A percentile compares a stretch with the other conserved stretches of the same genome.
Conservation (phyloP, 768 basidiomycete species). For the Sarcomyxa edulis region DNA sequence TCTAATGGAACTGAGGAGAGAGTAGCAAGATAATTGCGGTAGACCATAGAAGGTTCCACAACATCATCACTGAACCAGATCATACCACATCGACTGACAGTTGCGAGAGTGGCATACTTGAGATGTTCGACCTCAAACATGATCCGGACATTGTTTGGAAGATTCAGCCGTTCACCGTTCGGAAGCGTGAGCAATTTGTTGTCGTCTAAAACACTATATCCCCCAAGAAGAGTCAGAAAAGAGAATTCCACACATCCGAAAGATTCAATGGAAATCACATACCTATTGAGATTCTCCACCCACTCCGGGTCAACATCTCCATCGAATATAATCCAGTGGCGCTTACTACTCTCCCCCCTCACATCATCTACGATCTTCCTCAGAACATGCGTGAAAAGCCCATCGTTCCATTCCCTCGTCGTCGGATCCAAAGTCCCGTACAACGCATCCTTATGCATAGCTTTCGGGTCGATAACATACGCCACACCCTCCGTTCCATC, state of each 20-base stretch:
- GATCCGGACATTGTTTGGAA: conserved; percentile 95
- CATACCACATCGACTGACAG: conserved; percentile 99
- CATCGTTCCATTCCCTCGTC: conserved; percentile 99
- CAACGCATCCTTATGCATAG: conserved; percentile 96
- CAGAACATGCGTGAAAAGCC: conserved; percentile 94
- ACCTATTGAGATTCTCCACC: conserved; percentile 99
- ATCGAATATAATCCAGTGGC: conserved; percentile 99
- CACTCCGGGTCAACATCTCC: conserved; percentile 99
- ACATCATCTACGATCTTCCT: conserved; percentile 99
- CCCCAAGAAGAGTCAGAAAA: conserved; percentile 9
- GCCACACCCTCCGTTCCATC: conserved; percentile 90
- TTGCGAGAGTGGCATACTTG: conserved; percentile 93
- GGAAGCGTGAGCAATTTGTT: conserved; percentile 96
- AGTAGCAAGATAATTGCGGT: conserved; percentile 79
- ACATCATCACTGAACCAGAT: conserved; percentile 99
- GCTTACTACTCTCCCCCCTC: conserved; percentile 91
- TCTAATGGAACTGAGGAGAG: conserved; percentile 74
- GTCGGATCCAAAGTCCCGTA: conserved; percentile 97
- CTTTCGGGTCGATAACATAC: conserved; percentile 98
- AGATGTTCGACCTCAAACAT: conserved; percentile 99
- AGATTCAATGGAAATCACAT: conserved; percentile 16
- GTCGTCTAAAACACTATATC: conserved; percentile 95
- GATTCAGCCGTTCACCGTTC: conserved; percentile 95
- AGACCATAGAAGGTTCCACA: conserved; percentile 88
- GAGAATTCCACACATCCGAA: too few species aligned